Base-by-base conservation (phyloP, 1,284 basidiomycete genomes). In the Cystobasidium pallidum region DNA sequence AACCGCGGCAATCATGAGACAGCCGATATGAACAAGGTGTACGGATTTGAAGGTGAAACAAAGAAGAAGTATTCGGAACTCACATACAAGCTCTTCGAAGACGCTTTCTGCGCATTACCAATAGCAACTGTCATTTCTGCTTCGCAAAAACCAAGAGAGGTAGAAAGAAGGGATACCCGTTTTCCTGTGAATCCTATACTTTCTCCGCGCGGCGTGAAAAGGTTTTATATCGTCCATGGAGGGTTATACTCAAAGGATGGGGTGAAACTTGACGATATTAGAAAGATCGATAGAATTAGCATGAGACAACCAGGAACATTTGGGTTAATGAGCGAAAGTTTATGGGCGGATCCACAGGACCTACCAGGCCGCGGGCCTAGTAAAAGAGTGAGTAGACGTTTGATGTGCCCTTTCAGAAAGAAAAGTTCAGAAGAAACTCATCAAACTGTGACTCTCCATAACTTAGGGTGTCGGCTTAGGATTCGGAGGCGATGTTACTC, bases 1-100 rank as follows among this genome's bases (percentile, higher is more conserved):
- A 97, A 96, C 81, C 87, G 95, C 73, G 96, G 95, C 28, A 99
- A 98, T 82, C 95, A 99, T 80, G 95, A 99, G 83, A 91, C 94
- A 64, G 92, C 90, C 81, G 92, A 97, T 74, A 86, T 87, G 54
- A 57, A 87, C 81, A 85, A 85, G 79, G 83, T 78, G 36, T 68
- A 75, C 61, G 49, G 74, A 57, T 74, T 72, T 45, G 62, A 75
- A 28, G 66, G 94, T 55, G 95, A 99, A 83, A 92, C 89, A 66
- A 96, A 95, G 81, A 90, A 93, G 78, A 95, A 96, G 81, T 91
- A 94, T 78, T 92, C 92, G 43, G 92, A 95, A 78, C 88, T 92
- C 80, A 91, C 76, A n/a, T 77, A 79, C 78, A 94, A 84, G 88
- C 86, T 97, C 34, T 95, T 96, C 78, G 89, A 93, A 19, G 88